Conservation (phyloP, 2,329 filamentous ascomycete species). For the Fusarium piperis region DNA sequence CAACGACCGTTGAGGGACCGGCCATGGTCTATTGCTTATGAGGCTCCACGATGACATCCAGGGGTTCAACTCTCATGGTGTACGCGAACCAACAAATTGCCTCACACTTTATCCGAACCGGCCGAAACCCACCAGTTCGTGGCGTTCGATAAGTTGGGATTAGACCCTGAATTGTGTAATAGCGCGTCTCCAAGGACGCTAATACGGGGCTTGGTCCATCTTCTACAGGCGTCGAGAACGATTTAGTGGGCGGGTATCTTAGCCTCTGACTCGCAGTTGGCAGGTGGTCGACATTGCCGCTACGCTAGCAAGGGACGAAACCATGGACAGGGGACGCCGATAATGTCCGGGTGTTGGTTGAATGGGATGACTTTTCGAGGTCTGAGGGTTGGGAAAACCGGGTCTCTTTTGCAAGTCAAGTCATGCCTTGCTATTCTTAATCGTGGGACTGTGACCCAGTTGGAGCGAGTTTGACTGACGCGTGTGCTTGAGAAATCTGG, state of each 20-base stretch:
- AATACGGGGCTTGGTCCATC: not conserved
- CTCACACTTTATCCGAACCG: not conserved
- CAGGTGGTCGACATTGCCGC: not conserved
- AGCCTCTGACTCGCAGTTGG: conserved; percentile 4
- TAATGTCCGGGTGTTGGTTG: not conserved
- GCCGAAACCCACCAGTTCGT: not conserved
- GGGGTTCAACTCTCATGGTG: not conserved
- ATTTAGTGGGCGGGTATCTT: not conserved
- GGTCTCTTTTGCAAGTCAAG: not conserved
- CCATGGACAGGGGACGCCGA: not conserved
- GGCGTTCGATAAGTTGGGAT: not conserved
- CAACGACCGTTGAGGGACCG: not conserved
- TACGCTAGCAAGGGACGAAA: not conserved
- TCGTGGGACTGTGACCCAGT: not conserved
- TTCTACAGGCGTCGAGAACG: not conserved
- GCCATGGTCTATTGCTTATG: not conserved
- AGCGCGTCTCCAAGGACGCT: not conserved
- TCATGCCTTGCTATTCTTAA: not conserved
- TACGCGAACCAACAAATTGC: not conserved
- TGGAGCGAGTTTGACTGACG: not conserved
- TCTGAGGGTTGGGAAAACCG: not conserved
- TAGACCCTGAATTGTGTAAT: not conserved
- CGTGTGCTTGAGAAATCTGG: conserved; percentile 16
- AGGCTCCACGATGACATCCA: not conserved
- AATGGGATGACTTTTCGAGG: not conserved